Conservation (phyloP, 192 early-diverging fungal species). For the Phycomyces blakesleeanus region DNA sequence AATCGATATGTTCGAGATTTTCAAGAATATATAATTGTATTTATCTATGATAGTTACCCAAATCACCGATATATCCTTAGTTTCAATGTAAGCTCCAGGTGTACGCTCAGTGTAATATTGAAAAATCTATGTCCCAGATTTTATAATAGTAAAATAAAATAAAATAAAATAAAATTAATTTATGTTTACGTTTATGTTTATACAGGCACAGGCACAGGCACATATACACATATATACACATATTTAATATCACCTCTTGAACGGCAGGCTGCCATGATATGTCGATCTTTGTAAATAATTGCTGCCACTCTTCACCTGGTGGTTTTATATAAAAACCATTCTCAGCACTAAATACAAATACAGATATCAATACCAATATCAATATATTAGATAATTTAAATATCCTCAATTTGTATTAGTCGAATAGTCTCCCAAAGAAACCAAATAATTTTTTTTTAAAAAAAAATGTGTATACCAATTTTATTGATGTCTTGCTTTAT, state of each 20-base stretch:
- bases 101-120: slow-evolving; percentile 82
- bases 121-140: slow-evolving; percentile 53
- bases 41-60: slow-evolving; percentile 45
- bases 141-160: too few species aligned
- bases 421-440: too few species aligned
- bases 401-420: not conserved
- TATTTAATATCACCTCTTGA: slow-evolving; percentile 41
- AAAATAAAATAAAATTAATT: too few species aligned
- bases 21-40: not conserved
- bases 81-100: slow-evolving; percentile 73
- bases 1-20: not conserved
- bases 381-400: not conserved
- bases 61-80: slow-evolving; percentile 66
- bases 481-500: not conserved
- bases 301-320: slow-evolving; percentile 61
- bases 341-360: slow-evolving; percentile 56
- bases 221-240: not conserved
- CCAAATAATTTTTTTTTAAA: not conserved
- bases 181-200: too few species aligned
- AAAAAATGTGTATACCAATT: too few species aligned
- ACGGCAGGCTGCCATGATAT: slow-evolving; percentile 67
- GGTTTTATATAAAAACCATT: slow-evolving; percentile 69
- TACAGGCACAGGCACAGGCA: too few species aligned
- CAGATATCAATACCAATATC: not conserved
- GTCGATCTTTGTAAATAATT: slow-evolving; percentile 50